Conservation (phyloP, 2,329 filamentous ascomycete species). For the Colletotrichum horii region DNA sequence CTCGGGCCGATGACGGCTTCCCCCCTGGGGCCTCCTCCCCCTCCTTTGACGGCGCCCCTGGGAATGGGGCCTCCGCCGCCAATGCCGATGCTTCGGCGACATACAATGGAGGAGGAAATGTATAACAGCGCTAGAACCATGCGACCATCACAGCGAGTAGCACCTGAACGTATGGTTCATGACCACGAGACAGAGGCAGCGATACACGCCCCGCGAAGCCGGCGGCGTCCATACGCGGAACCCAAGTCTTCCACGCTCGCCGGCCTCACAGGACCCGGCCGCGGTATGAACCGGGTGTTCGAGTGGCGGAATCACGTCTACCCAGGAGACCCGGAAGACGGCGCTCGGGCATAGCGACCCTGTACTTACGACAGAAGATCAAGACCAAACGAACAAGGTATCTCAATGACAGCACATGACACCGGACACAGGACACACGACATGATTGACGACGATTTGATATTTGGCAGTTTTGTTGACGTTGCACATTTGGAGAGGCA, state of each 20-base stretch:
- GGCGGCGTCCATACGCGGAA: conserved; percentile 27
- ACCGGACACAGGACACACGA: not conserved
- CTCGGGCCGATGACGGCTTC: conserved; percentile 23
- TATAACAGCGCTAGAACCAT: conserved; percentile 36
- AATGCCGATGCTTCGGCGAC: conserved; percentile 38
- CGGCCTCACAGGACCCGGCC: conserved; percentile 49
- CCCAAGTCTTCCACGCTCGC: conserved; percentile 50
- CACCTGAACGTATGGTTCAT: conserved; percentile 29
- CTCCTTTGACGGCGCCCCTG: conserved; percentile 7
- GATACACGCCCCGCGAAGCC: conserved; percentile 31
- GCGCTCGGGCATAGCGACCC: not conserved
- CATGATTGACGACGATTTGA: not conserved
- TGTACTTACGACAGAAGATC: conserved; percentile 2
- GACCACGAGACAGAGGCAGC: conserved; percentile 37
- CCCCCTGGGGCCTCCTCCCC: not conserved
- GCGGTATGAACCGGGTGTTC: conserved; percentile 52
- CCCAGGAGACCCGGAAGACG: conserved; percentile 44
- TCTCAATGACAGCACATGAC: not conserved
- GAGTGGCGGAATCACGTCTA: conserved; percentile 56
- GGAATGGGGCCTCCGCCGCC: conserved; percentile 26
- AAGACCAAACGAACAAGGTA: not conserved
- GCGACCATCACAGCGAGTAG: conserved; percentile 33
- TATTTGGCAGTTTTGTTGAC: not conserved
- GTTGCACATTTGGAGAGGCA: not conserved
- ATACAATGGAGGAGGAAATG: conserved; percentile 46